Evolutionary conservation across 2,329 filamentous ascomycete genomes (phyloP).

Genomic region (Ilyonectria robusta): DNA sequence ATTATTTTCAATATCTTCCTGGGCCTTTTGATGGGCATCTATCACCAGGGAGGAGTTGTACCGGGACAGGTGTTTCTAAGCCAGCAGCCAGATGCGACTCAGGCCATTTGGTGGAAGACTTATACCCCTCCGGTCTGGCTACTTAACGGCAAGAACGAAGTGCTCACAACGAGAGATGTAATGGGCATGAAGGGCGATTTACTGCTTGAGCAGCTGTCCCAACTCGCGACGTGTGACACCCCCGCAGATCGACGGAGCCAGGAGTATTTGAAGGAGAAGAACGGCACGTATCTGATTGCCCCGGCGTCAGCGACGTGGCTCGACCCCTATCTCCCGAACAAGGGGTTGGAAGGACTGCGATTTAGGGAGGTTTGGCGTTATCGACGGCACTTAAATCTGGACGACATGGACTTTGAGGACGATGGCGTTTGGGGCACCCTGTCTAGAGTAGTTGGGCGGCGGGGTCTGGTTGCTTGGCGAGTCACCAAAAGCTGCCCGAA

Average conservation of each 20-base stretch:
- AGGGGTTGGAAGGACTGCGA: constrained; percentile 70
- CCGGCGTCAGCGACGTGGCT: constrained; percentile 80
- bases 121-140: constrained; percentile 88
- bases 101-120: constrained; percentile 88
- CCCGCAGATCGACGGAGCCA: constrained; percentile 68
- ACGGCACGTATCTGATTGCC: constrained; percentile 79
- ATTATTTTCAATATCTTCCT: constrained; percentile 78
- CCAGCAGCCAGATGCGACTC: constrained; percentile 76
- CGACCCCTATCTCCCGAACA: constrained; percentile 73
- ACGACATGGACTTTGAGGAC: constrained; percentile 84
- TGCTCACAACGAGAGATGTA: constrained; percentile 79
- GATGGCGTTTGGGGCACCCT: constrained; percentile 83
- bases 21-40: constrained; percentile 82
- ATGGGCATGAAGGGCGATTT: constrained; percentile 77
- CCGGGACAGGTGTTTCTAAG: constrained; percentile 83
- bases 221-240: constrained; percentile 74
- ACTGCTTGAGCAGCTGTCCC: constrained; percentile 71
- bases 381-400: constrained; percentile 78
- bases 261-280: constrained; percentile 72
- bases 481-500: constrained; percentile 72
- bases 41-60: constrained; percentile 85
- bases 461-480: constrained; percentile 74
- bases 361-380: constrained; percentile 81
- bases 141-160: constrained; percentile 80
- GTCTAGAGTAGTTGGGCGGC: constrained; percentile 74